A percentile compares a stretch with the other conserved stretches of the same genome.
Evolutionary conservation across 1,284 basidiomycete genomes (phyloP).

Genomic region (Cryptococcus jaspeensis): DNA sequence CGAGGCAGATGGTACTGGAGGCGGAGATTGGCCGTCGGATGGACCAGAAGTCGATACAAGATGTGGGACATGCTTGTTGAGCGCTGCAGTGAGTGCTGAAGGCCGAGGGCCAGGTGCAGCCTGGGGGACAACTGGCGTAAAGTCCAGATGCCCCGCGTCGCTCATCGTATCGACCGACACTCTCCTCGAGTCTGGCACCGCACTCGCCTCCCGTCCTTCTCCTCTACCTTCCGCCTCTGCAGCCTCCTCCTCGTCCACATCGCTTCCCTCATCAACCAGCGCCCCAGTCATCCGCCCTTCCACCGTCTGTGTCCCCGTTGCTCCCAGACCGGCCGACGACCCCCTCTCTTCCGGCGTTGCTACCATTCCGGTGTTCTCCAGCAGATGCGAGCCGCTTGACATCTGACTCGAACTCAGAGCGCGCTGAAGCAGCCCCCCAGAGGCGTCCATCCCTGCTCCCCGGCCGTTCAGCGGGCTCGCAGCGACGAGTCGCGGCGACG

Average conservation of each 20-base stretch:
- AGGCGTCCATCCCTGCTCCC: slow-evolving; percentile 21
- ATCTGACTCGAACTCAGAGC: slow-evolving; percentile 23
- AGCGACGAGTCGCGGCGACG: slow-evolving; percentile 1
- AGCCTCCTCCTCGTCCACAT: slow-evolving; percentile 47
- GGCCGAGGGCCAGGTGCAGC: background rate
- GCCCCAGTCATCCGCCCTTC: slow-evolving; percentile 22
- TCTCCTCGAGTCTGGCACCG: slow-evolving; percentile 11
- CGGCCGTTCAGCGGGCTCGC: slow-evolving; percentile 28
- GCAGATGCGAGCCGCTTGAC: slow-evolving; percentile 37
- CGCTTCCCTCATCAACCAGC: slow-evolving; percentile 41
- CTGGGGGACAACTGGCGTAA: slow-evolving; percentile 19
- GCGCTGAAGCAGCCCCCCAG: slow-evolving; percentile 17
- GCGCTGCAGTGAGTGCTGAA: slow-evolving; percentile 39
- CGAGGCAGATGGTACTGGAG: slow-evolving; percentile 1
- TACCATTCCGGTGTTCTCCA: slow-evolving; percentile 53
- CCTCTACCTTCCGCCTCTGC: slow-evolving; percentile 14
- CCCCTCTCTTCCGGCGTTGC: slow-evolving; percentile 1
- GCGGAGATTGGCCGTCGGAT: slow-evolving; percentile 1
- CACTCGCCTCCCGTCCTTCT: slow-evolving; percentile 1
- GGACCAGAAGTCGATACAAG: slow-evolving; percentile 22
- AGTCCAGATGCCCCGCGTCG: slow-evolving; percentile 18
- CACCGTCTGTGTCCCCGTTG: slow-evolving; percentile 18
- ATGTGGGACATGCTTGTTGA: slow-evolving; percentile 44
- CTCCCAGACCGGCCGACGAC: background rate
- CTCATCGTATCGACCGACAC: slow-evolving; percentile 25